Conservation (phyloP, 164 flowering plant species). For the Magnolia officinalis region DNA sequence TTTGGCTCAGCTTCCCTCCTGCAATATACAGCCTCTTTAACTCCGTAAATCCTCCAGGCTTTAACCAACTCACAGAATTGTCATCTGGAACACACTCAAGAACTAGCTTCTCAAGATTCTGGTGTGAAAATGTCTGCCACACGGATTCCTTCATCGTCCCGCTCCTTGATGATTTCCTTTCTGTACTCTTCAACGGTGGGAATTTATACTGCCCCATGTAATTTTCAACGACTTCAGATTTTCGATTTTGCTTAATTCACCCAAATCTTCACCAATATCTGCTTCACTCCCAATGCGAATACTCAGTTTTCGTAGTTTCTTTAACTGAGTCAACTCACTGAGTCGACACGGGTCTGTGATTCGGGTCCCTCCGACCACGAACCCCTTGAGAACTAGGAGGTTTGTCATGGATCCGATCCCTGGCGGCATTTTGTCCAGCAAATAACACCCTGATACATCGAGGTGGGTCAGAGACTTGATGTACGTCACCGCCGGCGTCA, state of each 20-base stretch:
- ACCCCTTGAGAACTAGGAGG: constrained; percentile 48
- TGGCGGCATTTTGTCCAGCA: constrained; percentile 30
- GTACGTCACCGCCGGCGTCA: constrained; percentile 16
- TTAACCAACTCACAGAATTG: constrained; percentile 24
- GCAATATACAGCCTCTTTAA: constrained; percentile 34
- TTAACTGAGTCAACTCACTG: constrained; percentile 18
- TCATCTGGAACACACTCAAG: constrained; percentile 23
- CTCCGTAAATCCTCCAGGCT: not conserved
- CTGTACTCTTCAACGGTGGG: no score
- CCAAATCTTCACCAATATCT: not conserved
- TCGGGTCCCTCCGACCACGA: constrained; percentile 19
- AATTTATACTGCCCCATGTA: no score
- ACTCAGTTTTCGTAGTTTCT: constrained; percentile 29
- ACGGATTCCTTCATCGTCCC: not conserved
- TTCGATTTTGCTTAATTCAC: no score
- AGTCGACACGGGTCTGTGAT: constrained; percentile 17
- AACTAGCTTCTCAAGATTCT: constrained; percentile 30
- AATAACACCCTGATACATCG: constrained; percentile 45
- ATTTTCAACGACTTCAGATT: no score
- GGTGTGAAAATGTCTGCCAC: not conserved
- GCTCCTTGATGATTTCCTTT: no score
- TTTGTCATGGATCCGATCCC: constrained; percentile 21
- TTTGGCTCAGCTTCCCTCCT: constrained; percentile 28
- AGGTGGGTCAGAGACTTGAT: constrained; percentile 35
- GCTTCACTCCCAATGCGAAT: constrained; percentile 15